phyloP scores from a whole-genome alignment of 306 rosid species.

The Sophora flavescens region DNA sequence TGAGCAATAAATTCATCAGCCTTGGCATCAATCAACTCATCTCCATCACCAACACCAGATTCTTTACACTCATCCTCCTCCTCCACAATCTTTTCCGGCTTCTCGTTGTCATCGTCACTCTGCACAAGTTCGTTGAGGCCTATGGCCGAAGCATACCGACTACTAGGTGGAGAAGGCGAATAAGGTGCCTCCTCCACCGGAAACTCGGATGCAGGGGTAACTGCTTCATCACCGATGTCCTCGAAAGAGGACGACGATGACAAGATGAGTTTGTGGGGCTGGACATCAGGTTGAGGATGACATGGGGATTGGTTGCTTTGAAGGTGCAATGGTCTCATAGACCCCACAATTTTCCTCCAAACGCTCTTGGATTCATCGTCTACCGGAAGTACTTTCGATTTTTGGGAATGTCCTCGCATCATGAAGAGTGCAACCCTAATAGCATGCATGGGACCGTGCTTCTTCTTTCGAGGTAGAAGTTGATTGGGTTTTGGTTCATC shows the following conservation, averaged over 20 bases:
- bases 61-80: conserved; percentile 1
- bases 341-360: conserved; percentile 61
- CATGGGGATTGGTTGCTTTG: conserved; percentile 47
- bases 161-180: conserved; percentile 38
- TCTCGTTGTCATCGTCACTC: conserved; percentile 26
- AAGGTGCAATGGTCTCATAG: conserved; percentile 71
- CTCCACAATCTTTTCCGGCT: not conserved
- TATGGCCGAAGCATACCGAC: conserved; percentile 56
- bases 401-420: conserved; percentile 54
- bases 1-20: conserved; percentile 82
- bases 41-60: conserved; percentile 37
- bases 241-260: not conserved
- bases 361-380: conserved; percentile 40
- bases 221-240: no score
- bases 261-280: no score
- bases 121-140: conserved; percentile 61
- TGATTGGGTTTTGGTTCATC: conserved; percentile 4
- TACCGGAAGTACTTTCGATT: conserved; percentile 4
- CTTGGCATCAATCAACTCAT: conserved; percentile 68
- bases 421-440: conserved; percentile 55
- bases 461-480: conserved; percentile 24
- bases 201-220: not conserved
- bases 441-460: conserved; percentile 38
- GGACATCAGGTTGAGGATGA: not conserved
- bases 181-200: not conserved